Base-by-base conservation (phyloP, 305 asterid species). In the Salvia sclarea region DNA sequence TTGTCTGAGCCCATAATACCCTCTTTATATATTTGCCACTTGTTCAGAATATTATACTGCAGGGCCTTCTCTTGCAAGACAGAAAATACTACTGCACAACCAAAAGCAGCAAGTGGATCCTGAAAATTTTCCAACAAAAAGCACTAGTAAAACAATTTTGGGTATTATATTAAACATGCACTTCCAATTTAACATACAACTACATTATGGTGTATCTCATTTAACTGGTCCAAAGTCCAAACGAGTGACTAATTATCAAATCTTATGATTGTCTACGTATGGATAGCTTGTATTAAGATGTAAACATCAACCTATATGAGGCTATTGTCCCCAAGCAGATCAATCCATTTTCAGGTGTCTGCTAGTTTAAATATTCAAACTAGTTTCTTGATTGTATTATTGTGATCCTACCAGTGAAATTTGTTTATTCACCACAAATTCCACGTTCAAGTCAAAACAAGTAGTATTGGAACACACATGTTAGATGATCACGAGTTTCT, bases 1-100 rank as follows among this genome's bases (percentile, higher is more conserved):
- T 72, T 85, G 61, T 91, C 90, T 14, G 89, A 73, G 54, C 90
- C 94, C 96, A 86, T 91, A 31, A 45, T 69, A 66, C 78, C 65
- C 68, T 75, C 69, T 47, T 53, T 53, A 52, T 68, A 67, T 57
- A 62, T 72, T 38, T 30, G 57, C 66, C 74, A 63, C 77, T 31
- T 75, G 72, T 74, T 72, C 66, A 61, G 68, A 61, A n/a, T n/a
- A n/a, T n/a, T n/a, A n/a, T 50, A 68, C 62, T 57, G 59, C 49
- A 61, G 56, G 53, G 57, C 52, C 56, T 76, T 66, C 45, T 38
- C 64, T 78, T 75, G 56, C 76, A 69, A 63, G 77, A 66, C n/a
- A 54, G 73, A 66, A 57, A 76, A 61, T 68, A 61, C 73, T 71
- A 79, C 70, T 77, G 74, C 78, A 70, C 56, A 72, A 67, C 45